A percentile compares a stretch with the other conserved stretches of the same genome.
Evolutionary conservation across 2,329 filamentous ascomycete genomes (phyloP).

Genomic region (Ascosphaera pollenicola): DNA sequence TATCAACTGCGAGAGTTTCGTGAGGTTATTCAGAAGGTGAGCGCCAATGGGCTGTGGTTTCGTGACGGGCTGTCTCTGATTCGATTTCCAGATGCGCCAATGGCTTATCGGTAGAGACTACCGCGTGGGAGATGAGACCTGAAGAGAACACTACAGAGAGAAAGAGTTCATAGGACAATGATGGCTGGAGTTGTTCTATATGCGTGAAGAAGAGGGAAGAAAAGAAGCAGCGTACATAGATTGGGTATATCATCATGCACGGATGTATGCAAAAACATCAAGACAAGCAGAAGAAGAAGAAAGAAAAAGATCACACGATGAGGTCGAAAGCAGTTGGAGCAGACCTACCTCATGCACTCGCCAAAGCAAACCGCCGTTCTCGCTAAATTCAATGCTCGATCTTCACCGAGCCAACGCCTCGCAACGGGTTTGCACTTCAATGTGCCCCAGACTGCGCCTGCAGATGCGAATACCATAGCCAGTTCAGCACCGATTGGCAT

Average conservation of each 20-base stretch:
- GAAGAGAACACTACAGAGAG: conserved; percentile 10
- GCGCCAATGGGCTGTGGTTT: conserved; percentile 9
- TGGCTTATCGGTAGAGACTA: conserved; percentile 39
- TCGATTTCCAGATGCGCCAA: conserved; percentile 21
- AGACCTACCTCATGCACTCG: no score
- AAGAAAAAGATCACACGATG: no score
- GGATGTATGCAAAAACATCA: no score
- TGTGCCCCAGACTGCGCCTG: not conserved
- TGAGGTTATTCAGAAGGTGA: conserved; percentile 36
- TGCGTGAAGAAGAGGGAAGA: not conserved
- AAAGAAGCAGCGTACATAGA: not conserved
- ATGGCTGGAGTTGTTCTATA: no score
- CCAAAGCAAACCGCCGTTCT: no score
- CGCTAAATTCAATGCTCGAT: no score
- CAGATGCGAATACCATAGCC: not conserved
- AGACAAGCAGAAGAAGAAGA: no score
- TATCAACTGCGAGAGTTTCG: conserved; percentile 32
- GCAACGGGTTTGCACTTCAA: not conserved
- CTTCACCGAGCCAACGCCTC: no score
- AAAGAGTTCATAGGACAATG: conserved; percentile 7
- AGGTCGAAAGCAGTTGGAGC: no score
- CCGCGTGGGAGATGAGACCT: conserved; percentile 27
- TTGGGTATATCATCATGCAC: not conserved
- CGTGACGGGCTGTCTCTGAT: conserved; percentile 2
- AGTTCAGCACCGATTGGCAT: not conserved